These are phyloP conservation scores for Botrytis hyacinthi DNA, from an alignment of 2,329 filamentous ascomycete species.

Conservation along the genomic window DNA sequence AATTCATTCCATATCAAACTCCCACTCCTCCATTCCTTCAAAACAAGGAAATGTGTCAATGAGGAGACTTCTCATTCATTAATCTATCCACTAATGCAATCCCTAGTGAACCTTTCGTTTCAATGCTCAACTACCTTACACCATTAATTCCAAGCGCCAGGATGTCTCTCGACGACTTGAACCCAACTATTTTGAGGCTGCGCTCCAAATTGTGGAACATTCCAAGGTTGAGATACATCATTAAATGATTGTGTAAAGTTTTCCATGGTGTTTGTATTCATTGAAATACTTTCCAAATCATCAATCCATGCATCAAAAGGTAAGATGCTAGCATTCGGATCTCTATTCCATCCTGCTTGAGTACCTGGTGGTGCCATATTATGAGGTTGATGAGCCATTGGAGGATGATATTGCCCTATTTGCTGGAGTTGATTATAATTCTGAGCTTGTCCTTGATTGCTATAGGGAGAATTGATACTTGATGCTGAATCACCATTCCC, in stretches of 20 bases:
- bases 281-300: constrained; percentile 17
- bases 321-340: neutral
- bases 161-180: neutral
- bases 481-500: constrained; percentile 34
- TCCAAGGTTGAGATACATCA: constrained; percentile 13
- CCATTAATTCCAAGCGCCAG: constrained; percentile 1
- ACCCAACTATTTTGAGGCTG: neutral
- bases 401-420: constrained; percentile 19
- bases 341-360: constrained; percentile 19
- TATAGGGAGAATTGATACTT: constrained; percentile 33
- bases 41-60: neutral
- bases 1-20: constrained; percentile 1
- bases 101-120: neutral
- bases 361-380: constrained; percentile 20
- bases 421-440: constrained; percentile 15
- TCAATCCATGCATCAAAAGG: constrained; percentile 18
- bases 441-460: constrained; percentile 19
- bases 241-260: constrained; percentile 18
- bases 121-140: neutral
- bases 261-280: constrained; percentile 21
- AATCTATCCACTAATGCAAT: neutral
- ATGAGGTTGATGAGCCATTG: constrained; percentile 6
- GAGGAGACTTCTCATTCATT: neutral
- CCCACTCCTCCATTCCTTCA: neutral
- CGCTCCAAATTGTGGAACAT: constrained; percentile 12